phyloP scores from a whole-genome alignment of 805 yeast species.

The Hanseniaspora taiwanica region DNA sequence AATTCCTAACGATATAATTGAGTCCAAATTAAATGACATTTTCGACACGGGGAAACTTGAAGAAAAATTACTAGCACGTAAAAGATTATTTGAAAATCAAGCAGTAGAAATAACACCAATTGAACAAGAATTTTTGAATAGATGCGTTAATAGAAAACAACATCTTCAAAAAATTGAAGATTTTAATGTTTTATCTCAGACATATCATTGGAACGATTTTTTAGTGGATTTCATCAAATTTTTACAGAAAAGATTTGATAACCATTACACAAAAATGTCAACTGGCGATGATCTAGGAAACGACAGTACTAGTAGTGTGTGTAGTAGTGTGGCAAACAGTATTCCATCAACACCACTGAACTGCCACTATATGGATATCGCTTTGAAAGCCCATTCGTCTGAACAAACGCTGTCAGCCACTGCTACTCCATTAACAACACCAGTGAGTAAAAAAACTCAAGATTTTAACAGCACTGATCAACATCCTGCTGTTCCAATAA shows the following conservation, averaged over 20 bases:
- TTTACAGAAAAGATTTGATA: slow-evolving; percentile 4
- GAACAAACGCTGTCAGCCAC: too few species aligned
- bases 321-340: too few species aligned
- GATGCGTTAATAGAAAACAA: slow-evolving; percentile 62
- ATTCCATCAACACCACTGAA: slow-evolving; percentile 5
- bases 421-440: too few species aligned
- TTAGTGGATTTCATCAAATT: slow-evolving; percentile 69
- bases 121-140: slow-evolving; percentile 63
- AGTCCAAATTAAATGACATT: slow-evolving; percentile 39
- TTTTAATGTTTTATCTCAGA: slow-evolving; percentile 44
- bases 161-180: slow-evolving; percentile 35
- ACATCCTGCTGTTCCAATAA: too few species aligned
- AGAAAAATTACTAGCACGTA: slow-evolving; percentile 5
- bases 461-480: too few species aligned
- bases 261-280: too few species aligned
- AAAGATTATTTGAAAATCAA: slow-evolving; percentile 17
- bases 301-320: too few species aligned
- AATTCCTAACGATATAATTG: slow-evolving; percentile 64
- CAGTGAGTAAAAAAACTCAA: too few species aligned
- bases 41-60: slow-evolving; percentile 22
- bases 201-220: slow-evolving; percentile 79
- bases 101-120: slow-evolving; percentile 45
- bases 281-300: too few species aligned
- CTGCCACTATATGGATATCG: slow-evolving; percentile 1
- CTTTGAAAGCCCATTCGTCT: too few species aligned